Evolutionary conservation across 1,284 basidiomycete genomes (phyloP), one percentile per base, ranked within the genome.

Genomic region (Wallemia hederae): DNA sequence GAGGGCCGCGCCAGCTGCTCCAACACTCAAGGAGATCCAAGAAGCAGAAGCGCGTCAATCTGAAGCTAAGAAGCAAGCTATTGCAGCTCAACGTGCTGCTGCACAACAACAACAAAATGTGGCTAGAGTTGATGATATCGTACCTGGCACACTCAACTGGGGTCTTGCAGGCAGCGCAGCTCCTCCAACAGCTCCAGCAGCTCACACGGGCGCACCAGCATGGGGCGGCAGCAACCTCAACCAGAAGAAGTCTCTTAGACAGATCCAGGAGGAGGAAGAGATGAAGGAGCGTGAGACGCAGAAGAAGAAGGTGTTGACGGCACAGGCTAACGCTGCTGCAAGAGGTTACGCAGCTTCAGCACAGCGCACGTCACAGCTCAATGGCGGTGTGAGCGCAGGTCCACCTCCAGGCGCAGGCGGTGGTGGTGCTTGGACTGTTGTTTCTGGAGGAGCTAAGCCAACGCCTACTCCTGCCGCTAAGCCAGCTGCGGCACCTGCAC

Each of bases 211-310:
- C 59, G 74, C 81, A 11, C 80, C 81, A 14, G 2, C 81, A 81
- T 49, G 80, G 84, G 68, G 76, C 78, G 60, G 80, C 81, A 26
- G 61, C 68, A 11, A 24, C 2, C 65, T 63, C 33, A 71, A 74
- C 1, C 73, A 79, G 5, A 92, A 90, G 74, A 96, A 91, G 77
- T 86, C 86, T 1, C 83, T 98, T 80, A 94, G 91, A 75, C 90
- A 98, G 73, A 98, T 98, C 58, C 88, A 96, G 70, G 90, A 97
- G 70, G 92, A 98, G 67, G 92, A 99, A 70, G 84, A 94, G 72
- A 78, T 74, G 64, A 76, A 82, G 64, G 89, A 87, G 75, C 82
- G 80, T 68, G 69, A 74, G 60, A 76, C 73, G 0, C 70, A 69
- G 9, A 65, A 66, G 61, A 67, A 69, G 55, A 72, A 74, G 17